Evolutionary conservation across 108 stramenopile genomes (phyloP).

Genomic region (Fragilaria crotonensis): DNA sequence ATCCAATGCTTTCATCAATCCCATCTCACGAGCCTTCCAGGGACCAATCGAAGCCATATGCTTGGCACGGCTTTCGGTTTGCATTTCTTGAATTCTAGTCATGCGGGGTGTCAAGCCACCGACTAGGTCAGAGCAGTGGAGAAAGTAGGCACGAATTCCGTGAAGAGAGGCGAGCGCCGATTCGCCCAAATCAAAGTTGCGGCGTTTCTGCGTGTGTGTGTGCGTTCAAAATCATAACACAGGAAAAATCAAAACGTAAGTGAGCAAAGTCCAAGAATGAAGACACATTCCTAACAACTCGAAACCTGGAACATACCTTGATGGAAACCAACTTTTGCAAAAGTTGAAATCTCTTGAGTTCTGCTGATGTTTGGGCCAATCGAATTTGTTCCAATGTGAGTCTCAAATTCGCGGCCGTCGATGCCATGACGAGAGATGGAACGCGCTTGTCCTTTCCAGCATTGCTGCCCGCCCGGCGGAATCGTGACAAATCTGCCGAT

Average conservation of each 20-base stretch:
- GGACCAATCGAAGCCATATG: constrained; percentile 52
- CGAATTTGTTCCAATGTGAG: constrained; percentile 71
- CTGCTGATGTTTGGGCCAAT: constrained; percentile 70
- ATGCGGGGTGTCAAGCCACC: constrained; percentile 50
- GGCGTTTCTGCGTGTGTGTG: constrained; percentile 31
- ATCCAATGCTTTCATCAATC: constrained; percentile 46
- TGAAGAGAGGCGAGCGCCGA: constrained; percentile 58
- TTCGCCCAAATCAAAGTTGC: constrained; percentile 88
- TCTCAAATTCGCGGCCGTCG: constrained; percentile 59
- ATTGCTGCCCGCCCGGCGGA: background rate
- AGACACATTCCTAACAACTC: background rate
- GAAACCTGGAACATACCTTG: constrained; percentile 26
- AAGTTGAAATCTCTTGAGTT: constrained; percentile 79
- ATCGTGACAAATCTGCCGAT: background rate
- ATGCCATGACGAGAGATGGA: constrained; percentile 22
- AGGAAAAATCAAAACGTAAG: background rate
- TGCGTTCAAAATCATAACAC: too few species aligned
- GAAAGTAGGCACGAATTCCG: constrained; percentile 64
- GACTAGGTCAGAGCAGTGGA: constrained; percentile 68
- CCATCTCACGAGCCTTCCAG: constrained; percentile 57
- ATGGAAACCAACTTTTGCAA: constrained; percentile 64
- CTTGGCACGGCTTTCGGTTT: constrained; percentile 37
- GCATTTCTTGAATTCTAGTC: constrained; percentile 53
- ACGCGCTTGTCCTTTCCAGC: background rate
- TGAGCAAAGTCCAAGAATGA: background rate